Evolutionary conservation across 805 yeast species (phyloP), one percentile per base, ranked within the genome.

Genomic region (Saturnispora silvae): DNA sequence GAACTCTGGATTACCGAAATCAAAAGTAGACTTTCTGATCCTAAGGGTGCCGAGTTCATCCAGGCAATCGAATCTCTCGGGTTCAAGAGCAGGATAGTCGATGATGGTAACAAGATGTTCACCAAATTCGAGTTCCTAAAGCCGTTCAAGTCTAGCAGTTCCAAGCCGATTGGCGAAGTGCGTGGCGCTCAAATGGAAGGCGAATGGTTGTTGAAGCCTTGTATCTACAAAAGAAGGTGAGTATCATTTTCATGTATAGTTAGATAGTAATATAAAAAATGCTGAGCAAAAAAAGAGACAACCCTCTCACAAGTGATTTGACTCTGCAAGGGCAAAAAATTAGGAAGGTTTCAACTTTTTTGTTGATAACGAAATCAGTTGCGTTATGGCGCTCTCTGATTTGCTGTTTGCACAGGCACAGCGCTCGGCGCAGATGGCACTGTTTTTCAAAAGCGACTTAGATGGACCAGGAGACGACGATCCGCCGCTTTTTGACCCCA

Each of bases 1-100:
- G 95, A 89, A 55, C 61, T 92, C 33, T 92, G 98, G 98, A 85
- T 92, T 33, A 92, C 97, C 2, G 99, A 92, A 56, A 92, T 92
- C 60, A 89, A 89, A 59, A 84, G 96, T 1, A 68, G 99, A 52
- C 83, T 92, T 50, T 63, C 73, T 5, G 95, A 86, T 50, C 74
- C 57, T 45, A 71, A 71, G 35, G 89, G 89, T 13, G 70, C 70
- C n/a, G 87, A 81, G 48, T 92, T 92, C 59, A 83, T 80, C 10
- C 72, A 81, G 18, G 75, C 81, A 1, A 65, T 92, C 48, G 85
- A 85, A 54, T 59, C 72, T 35, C 57, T 73, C 44, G 98, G 97
- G 0, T 83, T 92, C 47, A 81, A 81, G 63, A 95, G 85, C 60
- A 82, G 82, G 54, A 70, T 70, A 36, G 87, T 96, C 1, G 96